Conservation (phyloP, 1,139 yeast species). For the Blastobotrys illinoisensis region DNA sequence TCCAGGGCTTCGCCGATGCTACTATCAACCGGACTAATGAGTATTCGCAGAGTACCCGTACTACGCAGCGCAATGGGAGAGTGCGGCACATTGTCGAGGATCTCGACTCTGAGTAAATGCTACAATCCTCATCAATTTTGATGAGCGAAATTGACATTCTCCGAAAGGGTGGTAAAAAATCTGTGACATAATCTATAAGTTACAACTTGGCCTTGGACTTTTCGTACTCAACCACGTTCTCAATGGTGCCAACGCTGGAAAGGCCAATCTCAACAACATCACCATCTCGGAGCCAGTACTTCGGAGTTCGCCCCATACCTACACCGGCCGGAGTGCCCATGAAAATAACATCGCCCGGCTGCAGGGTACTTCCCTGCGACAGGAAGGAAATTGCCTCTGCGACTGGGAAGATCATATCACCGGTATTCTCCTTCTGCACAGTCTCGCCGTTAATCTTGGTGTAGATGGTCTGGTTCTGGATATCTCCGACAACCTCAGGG, state of each 20-base stretch:
- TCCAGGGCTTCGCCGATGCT: background rate
- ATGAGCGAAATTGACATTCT: too few relatives aligned
- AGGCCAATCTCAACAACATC: slow-evolving; percentile 43
- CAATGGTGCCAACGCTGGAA: slow-evolving; percentile 42
- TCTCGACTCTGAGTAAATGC: background rate
- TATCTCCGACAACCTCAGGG: slow-evolving; percentile 30
- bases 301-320: slow-evolving; percentile 41
- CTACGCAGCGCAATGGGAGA: background rate
- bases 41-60: background rate
- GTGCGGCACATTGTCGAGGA: background rate
- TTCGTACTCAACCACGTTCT: slow-evolving; percentile 36
- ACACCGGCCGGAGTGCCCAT: slow-evolving; percentile 55
- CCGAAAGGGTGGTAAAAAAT: background rate
- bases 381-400: slow-evolving; percentile 43
- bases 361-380: slow-evolving; percentile 47
- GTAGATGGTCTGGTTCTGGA: slow-evolving; percentile 32
- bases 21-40: background rate
- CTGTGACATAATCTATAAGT: background rate
- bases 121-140: too few relatives aligned
- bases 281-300: slow-evolving; percentile 41
- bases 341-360: slow-evolving; percentile 46
- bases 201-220: slow-evolving; percentile 10
- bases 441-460: slow-evolving; percentile 41
- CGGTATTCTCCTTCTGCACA: slow-evolving; percentile 43
- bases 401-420: slow-evolving; percentile 47